Evolutionary conservation across 495 filamentous ascomycete species (phyloP), one percentile per base, ranked within the genome.

Genomic region (Evansstolkia leycettana): DNA sequence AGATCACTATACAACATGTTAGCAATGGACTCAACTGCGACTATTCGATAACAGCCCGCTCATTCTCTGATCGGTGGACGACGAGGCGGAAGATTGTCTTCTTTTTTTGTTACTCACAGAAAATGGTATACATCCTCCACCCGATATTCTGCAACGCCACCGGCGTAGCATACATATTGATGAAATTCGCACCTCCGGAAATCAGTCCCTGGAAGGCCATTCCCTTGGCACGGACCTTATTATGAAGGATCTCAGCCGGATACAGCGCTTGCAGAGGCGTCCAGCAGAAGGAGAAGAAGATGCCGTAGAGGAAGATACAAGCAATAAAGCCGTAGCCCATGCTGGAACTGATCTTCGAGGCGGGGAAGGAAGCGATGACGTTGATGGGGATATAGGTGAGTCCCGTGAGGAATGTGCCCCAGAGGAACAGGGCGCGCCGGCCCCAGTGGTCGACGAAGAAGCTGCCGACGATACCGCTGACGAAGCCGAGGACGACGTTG

Each of bases 221-320:
- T 2, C 73, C 73, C 46, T 76, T 77, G 13, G 73, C 75, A 19
- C 73, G 60, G 42, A 60, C 60, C 30, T 72, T 64, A 46, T 60
- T 67, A 2, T 55, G 51, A 9, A 78, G 58, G 25, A 69, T 69
- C 49, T 78, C 75, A 16, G 73, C 64, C 1, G 73, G 72, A 55
- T 78, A 79, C 27, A 79, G 57, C 31, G 66, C 67, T 44, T 77
- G 75, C 24, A 78, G 54, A 0, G 75, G 72, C 6, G 75, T 78
- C 51, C 70, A 71, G 4, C 73, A 73, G 36, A 26, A 26, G 7
- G 24, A 26, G 7, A n/a, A 26, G 24, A n/a, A 7, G 7, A 7
- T 7, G 7, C 7, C 7, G n/a, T 26, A 26, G 7, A 26, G n/a
- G 7, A 7, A n/a, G n/a, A 26, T n/a, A 26, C 7, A 26, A 71